phyloP scores from a whole-genome alignment of 2,329 filamentous ascomycete genomes.

The Chaetomiaceae sp. region DNA sequence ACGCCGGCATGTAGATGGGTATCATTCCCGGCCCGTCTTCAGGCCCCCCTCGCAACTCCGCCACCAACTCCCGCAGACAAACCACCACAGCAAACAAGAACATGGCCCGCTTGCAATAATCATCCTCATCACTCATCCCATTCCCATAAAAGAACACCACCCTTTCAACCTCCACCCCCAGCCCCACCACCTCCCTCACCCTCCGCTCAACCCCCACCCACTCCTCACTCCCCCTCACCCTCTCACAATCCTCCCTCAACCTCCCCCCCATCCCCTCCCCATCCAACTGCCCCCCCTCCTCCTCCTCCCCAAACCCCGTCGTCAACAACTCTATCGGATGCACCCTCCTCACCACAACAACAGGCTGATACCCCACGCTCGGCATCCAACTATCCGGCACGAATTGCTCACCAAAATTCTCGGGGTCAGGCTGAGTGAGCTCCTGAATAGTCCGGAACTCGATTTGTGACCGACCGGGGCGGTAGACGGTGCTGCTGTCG shows the following conservation, averaged over 20 bases:
- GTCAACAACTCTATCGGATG: neutral
- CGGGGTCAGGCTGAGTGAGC: slow-evolving; percentile 16
- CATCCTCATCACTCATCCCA: slow-evolving; percentile 10
- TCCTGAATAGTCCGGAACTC: slow-evolving; percentile 21
- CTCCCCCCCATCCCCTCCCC: neutral
- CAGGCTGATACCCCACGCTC: slow-evolving; percentile 9
- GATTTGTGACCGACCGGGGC: slow-evolving; percentile 12
- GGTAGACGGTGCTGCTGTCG: neutral
- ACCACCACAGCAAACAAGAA: slow-evolving; percentile 8
- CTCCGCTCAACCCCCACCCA: neutral
- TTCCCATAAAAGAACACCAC: slow-evolving; percentile 16
- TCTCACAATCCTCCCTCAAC: neutral
- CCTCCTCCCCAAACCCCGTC: neutral
- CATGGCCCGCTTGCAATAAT: slow-evolving; percentile 11
- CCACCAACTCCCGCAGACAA: slow-evolving; percentile 7
- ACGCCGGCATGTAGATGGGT: slow-evolving; percentile 20
- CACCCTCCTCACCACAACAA: neutral
- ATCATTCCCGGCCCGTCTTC: neutral
- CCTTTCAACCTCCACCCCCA: slow-evolving; percentile 10
- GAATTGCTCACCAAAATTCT: slow-evolving; percentile 1
- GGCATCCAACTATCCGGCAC: slow-evolving; percentile 12
- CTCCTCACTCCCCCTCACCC: neutral
- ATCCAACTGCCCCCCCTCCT: neutral
- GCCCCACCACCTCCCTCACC: neutral
- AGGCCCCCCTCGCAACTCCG: neutral